phyloP scores from a whole-genome alignment of 345 rosid genomes.

The Eutrema japonicum region DNA sequence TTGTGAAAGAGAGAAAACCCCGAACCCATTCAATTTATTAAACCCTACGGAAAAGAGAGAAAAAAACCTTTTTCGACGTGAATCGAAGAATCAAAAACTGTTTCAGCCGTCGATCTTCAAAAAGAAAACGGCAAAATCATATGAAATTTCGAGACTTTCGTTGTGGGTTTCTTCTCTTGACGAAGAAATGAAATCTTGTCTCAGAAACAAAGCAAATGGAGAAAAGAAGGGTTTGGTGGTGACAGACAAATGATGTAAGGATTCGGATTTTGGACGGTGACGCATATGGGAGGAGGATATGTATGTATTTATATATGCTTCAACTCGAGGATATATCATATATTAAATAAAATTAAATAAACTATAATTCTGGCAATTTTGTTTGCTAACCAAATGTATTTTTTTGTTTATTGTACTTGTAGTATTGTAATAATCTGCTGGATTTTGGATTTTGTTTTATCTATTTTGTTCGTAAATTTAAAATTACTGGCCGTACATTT shows the following conservation, averaged over 20 bases:
- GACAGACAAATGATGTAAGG: constrained; percentile 29
- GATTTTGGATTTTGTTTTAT: constrained; percentile 20
- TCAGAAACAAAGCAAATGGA: constrained; percentile 26
- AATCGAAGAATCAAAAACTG: constrained; percentile 4
- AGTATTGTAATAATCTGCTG: constrained; percentile 5
- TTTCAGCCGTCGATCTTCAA: constrained; percentile 12
- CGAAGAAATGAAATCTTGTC: constrained; percentile 18
- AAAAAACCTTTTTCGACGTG: background rate
- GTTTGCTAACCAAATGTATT: background rate
- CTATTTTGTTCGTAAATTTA: constrained; percentile 9
- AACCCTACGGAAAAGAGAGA: background rate
- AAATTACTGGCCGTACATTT: background rate
- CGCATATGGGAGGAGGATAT: constrained; percentile 22
- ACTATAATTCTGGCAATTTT: background rate
- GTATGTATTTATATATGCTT: constrained; percentile 16
- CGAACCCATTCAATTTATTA: constrained; percentile 64
- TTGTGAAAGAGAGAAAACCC: constrained; percentile 51
- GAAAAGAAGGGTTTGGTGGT: constrained; percentile 40
- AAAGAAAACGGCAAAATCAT: background rate
- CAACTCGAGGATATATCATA: background rate
- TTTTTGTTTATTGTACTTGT: background rate
- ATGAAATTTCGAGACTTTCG: constrained; percentile 24
- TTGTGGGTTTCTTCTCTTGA: constrained; percentile 25
- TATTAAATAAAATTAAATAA: background rate
- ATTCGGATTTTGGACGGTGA: constrained; percentile 34